Percentiles rank a stretch among this genome's conserved stretches.
Evolutionary conservation across 129 eudicot genomes (phyloP).

Genomic region (Scalesia atractyloides): DNA sequence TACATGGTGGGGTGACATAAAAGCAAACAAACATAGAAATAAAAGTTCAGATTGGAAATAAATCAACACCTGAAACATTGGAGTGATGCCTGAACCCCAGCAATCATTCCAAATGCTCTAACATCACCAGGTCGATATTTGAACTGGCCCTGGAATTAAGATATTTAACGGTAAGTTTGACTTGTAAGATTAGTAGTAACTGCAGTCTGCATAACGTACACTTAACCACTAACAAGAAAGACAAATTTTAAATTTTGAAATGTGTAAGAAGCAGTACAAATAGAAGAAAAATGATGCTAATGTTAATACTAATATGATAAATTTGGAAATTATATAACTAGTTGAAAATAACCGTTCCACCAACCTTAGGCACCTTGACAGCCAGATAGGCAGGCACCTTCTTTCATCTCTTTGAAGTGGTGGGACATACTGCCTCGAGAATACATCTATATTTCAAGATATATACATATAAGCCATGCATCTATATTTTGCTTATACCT

Average conservation of each 20-base stretch:
- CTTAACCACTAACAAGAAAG: not conserved
- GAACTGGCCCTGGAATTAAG: constrained; percentile 45
- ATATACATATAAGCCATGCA: not conserved
- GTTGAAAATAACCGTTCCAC: not conserved
- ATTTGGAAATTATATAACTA: not conserved
- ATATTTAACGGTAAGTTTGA: constrained; percentile 9
- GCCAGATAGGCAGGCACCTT: constrained; percentile 57
- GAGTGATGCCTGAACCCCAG: constrained; percentile 73
- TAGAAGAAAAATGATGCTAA: no score
- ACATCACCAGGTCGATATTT: constrained; percentile 55
- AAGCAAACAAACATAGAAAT: no score
- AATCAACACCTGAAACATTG: constrained; percentile 59
- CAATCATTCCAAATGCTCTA: constrained; percentile 64
- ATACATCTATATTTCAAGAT: constrained; percentile 51
- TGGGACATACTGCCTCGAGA: constrained; percentile 73
- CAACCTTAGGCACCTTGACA: constrained; percentile 68
- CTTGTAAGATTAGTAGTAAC: constrained; percentile 8
- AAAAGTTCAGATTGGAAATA: not conserved
- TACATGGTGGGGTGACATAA: no score
- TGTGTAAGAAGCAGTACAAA: not conserved
- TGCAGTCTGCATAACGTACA: not conserved
- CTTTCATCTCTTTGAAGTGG: constrained; percentile 69
- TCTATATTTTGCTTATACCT: constrained; percentile 35
- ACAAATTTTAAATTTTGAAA: not conserved
- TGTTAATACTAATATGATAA: no score